Base-by-base conservation (phyloP, 192 early-diverging fungal genomes). In the Coemansia sp. region DNA sequence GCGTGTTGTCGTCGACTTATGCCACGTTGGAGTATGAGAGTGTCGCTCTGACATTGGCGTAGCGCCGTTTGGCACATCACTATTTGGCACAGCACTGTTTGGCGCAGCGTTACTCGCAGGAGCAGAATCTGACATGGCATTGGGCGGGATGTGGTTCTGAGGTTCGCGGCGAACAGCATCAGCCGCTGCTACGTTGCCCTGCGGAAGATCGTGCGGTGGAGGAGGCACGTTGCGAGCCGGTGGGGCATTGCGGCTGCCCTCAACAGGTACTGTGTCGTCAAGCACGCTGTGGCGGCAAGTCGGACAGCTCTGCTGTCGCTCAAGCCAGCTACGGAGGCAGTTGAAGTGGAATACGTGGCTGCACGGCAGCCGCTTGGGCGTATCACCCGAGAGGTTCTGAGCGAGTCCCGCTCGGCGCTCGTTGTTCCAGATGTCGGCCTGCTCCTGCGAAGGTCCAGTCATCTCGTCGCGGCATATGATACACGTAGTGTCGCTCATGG, bases 401-500 rank as follows among this genome's bases (percentile, higher is more conserved):
- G 71, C 61, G 66, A 54, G 59, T 2, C 65, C 73, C 18, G 55
- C 36, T 63, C 63, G 67, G 16, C 74, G 77, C 36, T 63, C 76
- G 49, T 27, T 51, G 47, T 81, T 79, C 76, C 75, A 81, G 15
- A n/a, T 44, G 18, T 64, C 71, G 8, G 72, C 64, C 49, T 77
- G 72, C 31, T 72, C 79, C 51, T 67, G 73, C 4, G 67, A 27
- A 2, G 77, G 76, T 0, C 74, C 82, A 31, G 74, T 76, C 98
- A 99, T 98, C 34, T 99, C 98, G 68, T 99, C 98, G 46, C 98
- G 84, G 60, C 98, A 99, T 52, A 99, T 97, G 63, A 99, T 98
- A 75, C 98, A 99, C 3, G 94, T 96, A 9, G 88, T 88, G 55
- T 93, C 92, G 33, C 78, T 91, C 63, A 92, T 85, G 6, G 77